Evolutionary conservation across 1,284 basidiomycete species (phyloP).

Genomic region (Apiotrichum brassicae): DNA sequence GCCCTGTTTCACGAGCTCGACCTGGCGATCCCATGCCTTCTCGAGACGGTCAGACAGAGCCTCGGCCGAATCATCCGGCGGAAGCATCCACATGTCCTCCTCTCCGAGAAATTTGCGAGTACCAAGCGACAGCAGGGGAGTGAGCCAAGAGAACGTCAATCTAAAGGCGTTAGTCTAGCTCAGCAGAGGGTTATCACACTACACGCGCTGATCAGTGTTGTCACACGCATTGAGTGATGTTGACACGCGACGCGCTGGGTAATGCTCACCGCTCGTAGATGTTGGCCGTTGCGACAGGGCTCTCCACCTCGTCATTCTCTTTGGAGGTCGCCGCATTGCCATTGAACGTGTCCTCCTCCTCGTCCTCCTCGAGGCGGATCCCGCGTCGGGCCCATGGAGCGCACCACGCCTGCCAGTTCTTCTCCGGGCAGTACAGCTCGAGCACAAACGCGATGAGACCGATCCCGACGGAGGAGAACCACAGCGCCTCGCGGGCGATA

Average conservation of each 20-base stretch:
- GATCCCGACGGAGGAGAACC: constrained; percentile 50
- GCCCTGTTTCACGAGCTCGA: constrained; percentile 44
- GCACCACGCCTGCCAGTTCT: constrained; percentile 26
- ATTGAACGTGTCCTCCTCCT: constrained; percentile 38
- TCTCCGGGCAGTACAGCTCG: constrained; percentile 68
- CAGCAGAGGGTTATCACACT: too few species aligned
- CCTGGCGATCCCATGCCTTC: constrained; percentile 46
- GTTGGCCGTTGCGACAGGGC: constrained; percentile 72
- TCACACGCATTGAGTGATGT: too few species aligned
- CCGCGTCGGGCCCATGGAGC: constrained; percentile 24
- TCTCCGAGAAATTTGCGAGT: constrained; percentile 59
- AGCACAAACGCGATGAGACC: constrained; percentile 59
- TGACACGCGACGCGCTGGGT: neutral
- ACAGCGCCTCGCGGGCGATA: constrained; percentile 34
- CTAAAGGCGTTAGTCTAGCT: too few species aligned
- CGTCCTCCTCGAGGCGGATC: constrained; percentile 34
- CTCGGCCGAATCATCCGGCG: constrained; percentile 64
- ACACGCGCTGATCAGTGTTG: too few species aligned
- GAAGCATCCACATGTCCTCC: constrained; percentile 64
- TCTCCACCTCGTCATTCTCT: constrained; percentile 56
- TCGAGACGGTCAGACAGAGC: constrained; percentile 62
- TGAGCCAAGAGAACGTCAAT: constrained; percentile 3
- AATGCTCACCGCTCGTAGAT: constrained; percentile 52
- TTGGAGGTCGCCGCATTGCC: constrained; percentile 17
- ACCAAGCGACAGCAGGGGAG: constrained; percentile 34